phyloP scores from a whole-genome alignment of 129 eudicot genomes.

The Pittosporum tobira region DNA sequence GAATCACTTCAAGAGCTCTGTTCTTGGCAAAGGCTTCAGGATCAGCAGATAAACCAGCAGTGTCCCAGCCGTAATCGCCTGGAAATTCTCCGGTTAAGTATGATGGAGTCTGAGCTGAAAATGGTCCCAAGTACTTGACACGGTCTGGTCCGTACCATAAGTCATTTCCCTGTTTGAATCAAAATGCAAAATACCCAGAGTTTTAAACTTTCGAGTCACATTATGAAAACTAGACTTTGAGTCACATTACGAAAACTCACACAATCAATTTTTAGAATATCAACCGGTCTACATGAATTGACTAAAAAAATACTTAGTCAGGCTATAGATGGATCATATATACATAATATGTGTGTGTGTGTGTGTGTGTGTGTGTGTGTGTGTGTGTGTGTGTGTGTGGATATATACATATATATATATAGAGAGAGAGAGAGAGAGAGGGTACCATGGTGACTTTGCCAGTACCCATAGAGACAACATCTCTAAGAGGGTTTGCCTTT shows the following conservation, averaged over 20 bases:
- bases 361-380: too few relatives aligned
- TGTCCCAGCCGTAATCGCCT: constrained; percentile 34
- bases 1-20: constrained; percentile 34
- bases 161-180: constrained; percentile 16
- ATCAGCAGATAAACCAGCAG: constrained; percentile 33
- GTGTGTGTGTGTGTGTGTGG: too few relatives aligned
- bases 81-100: constrained; percentile 32
- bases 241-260: too few relatives aligned
- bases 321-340: too few relatives aligned
- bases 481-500: constrained; percentile 21
- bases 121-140: constrained; percentile 33
- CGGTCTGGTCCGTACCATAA: constrained; percentile 35
- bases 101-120: constrained; percentile 28
- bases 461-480: constrained; percentile 20
- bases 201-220: not conserved
- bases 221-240: not conserved
- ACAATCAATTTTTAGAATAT: too few relatives aligned
- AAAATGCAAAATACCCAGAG: not conserved
- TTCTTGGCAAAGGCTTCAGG: constrained; percentile 32
- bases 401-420: too few relatives aligned
- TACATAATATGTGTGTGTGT: too few relatives aligned
- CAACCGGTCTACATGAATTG: too few relatives aligned
- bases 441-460: constrained; percentile 22
- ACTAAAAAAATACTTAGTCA: too few relatives aligned
- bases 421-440: not conserved